Evolutionary conservation across 331 rosid genomes (phyloP), one percentile per base, ranked within the genome.

Genomic region (Spiraea crenata): DNA sequence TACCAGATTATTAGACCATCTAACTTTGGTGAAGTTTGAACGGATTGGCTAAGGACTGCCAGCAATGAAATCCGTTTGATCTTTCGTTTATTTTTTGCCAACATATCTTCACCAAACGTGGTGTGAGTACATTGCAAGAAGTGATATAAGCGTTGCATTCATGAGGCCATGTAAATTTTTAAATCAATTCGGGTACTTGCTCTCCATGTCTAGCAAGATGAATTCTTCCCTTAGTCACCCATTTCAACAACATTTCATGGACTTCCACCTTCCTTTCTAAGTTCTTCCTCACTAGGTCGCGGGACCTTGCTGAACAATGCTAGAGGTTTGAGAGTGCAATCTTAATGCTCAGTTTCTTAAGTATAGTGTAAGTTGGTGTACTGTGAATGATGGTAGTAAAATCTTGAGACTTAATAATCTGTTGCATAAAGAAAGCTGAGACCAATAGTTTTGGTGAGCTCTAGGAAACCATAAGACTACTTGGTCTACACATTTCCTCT

Each of bases 281-380:
- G 39, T 12, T 51, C 62, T 52, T 52, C 45, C 40, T 68, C 7
- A 51, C 72, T 68, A 14, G 62, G 61, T 68, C 52, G 61, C 60
- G 19, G 61, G 62, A 39, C 47, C 37, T 25, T 68, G 8, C 9
- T 67, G 49, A 39, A 17, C 20, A 41, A 17, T 37, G 38, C 25
- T 68, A 52, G 35, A 13, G 19, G 62, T 42, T 39, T 54, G 51
- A 39, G 63, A 19, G 40, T 54, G 35, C 61, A 38, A 52, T 40
- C 34, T 51, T 9, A 52, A 19, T 17, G 60, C 19, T 42, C 51
- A 52, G 37, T 52, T 12, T 39, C 62, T 19, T 38, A 39, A 52
- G 38, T 52, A 20, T 19, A 38, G 50, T 40, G 49, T 55, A 67
- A 50, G 37, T 39, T 54, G 61, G 72, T 67, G 39, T 50, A 44